Conservation (phyloP, 2,329 filamentous ascomycete genomes). For the Claviceps capensis region DNA sequence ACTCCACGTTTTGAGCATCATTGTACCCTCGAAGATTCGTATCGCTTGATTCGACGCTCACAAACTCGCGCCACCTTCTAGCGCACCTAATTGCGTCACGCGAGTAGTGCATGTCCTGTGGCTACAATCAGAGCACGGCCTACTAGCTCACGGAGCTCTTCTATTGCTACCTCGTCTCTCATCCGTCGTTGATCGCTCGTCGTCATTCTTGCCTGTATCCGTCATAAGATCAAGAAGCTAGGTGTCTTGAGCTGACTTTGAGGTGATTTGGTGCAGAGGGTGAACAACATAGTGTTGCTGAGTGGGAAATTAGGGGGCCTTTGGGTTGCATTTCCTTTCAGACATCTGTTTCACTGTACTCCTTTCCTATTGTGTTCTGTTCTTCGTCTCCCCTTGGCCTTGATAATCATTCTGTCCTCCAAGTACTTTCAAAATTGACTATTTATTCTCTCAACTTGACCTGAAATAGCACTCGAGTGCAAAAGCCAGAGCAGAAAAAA, state of each 20-base stretch:
- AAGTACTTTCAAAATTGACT: slow-evolving; percentile 42
- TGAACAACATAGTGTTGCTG: slow-evolving; percentile 15
- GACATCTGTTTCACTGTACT: slow-evolving; percentile 26
- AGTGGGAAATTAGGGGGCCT: slow-evolving; percentile 24
- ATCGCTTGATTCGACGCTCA: neutral
- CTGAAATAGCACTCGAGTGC: slow-evolving; percentile 25
- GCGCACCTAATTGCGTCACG: neutral
- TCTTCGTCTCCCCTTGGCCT: slow-evolving; percentile 15
- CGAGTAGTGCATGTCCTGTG: slow-evolving; percentile 1
- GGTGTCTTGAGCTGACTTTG: slow-evolving; percentile 13
- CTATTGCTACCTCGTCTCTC: slow-evolving; percentile 4
- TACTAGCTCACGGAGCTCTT: neutral
- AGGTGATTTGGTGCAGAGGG: slow-evolving; percentile 17
- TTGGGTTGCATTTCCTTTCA: slow-evolving; percentile 18
- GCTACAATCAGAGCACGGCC: neutral
- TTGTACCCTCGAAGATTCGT: neutral
- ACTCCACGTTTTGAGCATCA: neutral
- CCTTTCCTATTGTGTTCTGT: slow-evolving; percentile 18
- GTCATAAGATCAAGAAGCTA: slow-evolving; percentile 10
- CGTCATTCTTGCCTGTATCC: slow-evolving; percentile 10
- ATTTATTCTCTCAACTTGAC: slow-evolving; percentile 23
- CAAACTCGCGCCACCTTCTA: neutral
- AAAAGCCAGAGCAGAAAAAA: slow-evolving; percentile 15
- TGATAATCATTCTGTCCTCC: slow-evolving; percentile 21
- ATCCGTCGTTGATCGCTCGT: no score